Evolutionary conservation across 345 rosid genomes (phyloP), one percentile per base, ranked within the genome.

Genomic region (Eucalyptus rudis): DNA sequence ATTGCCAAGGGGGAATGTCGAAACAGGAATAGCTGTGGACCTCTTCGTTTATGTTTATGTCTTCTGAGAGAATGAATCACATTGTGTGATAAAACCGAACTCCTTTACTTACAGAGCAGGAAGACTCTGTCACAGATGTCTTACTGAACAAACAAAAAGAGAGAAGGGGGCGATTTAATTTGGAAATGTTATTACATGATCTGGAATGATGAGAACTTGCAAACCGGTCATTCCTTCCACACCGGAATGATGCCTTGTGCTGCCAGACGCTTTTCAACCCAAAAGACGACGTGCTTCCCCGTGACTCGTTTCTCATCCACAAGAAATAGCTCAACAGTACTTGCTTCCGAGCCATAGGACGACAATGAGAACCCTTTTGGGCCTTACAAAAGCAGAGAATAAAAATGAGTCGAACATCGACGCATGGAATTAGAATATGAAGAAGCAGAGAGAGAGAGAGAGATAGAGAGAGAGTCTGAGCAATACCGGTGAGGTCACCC

Each of bases 271-370:
- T 98, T 98, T 89, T 97, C 96, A 9, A 97, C 97, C 99, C 99
- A 98, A 91, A 98, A 98, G 31, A 96, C 96, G 9, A 98, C 91
- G 13, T 90, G 98, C 90, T 90, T 94, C 17, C 95, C 95, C 1
- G 99, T 98, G 58, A 95, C 94, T 92, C 92, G 95, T 96, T 93
- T 98, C 93, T 96, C 99, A 44, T 98, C 99, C 3, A 98, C 88
- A 3, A 96, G 99, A 93, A 98, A 98, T 7, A 99, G 99, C 89
- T 98, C 99, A 33, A 98, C 97, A 0, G 98, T 96, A 92, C 99
- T 98, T 56, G 94, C 94, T 89, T 27, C 97, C 47, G 92, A 93
- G 84, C 99, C 98, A 36, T 95, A 89, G 12, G 99, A 96, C 5
- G 98, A 95, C 51, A 96, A 87, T 5, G 99, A 93, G 90, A 96